Evolutionary conservation across 257 asterid species (phyloP).

Genomic region (Striga asiatica): DNA sequence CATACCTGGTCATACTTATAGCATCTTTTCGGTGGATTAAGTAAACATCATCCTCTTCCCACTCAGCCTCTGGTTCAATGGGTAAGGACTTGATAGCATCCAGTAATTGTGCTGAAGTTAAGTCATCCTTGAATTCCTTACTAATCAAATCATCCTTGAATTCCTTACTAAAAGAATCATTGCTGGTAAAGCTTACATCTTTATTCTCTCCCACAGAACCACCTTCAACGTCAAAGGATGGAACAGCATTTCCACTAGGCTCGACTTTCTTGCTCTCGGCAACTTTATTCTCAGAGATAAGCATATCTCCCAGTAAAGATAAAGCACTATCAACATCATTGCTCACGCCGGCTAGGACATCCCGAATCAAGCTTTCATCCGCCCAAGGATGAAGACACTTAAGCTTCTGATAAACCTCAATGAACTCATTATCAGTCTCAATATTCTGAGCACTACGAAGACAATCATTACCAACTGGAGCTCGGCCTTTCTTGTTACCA

Average conservation of each 20-base stretch:
- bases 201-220: slow-evolving; percentile 12
- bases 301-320: slow-evolving; percentile 39
- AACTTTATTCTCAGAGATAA: slow-evolving; percentile 22
- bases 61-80: slow-evolving; percentile 65
- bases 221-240: slow-evolving; percentile 15
- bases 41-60: slow-evolving; percentile 84
- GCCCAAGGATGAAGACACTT: slow-evolving; percentile 55
- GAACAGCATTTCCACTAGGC: not conserved
- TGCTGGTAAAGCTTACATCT: not conserved
- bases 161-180: slow-evolving; percentile 8
- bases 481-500: slow-evolving; percentile 14
- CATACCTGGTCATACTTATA: slow-evolving; percentile 55
- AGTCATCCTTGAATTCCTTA: slow-evolving; percentile 15
- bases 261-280: slow-evolving; percentile 8
- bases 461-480: slow-evolving; percentile 16
- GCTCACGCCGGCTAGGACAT: slow-evolving; percentile 58
- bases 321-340: slow-evolving; percentile 39
- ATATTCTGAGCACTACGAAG: not conserved
- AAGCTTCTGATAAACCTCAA: slow-evolving; percentile 31
- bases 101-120: slow-evolving; percentile 8
- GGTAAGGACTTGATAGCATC: slow-evolving; percentile 27
- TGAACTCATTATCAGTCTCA: not conserved
- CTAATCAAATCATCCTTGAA: slow-evolving; percentile 5
- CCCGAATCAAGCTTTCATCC: slow-evolving; percentile 54
- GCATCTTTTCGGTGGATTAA: slow-evolving; percentile 67